phyloP scores from a whole-genome alignment of 352 stramenopile genomes.

The Blastocystis sp. region DNA sequence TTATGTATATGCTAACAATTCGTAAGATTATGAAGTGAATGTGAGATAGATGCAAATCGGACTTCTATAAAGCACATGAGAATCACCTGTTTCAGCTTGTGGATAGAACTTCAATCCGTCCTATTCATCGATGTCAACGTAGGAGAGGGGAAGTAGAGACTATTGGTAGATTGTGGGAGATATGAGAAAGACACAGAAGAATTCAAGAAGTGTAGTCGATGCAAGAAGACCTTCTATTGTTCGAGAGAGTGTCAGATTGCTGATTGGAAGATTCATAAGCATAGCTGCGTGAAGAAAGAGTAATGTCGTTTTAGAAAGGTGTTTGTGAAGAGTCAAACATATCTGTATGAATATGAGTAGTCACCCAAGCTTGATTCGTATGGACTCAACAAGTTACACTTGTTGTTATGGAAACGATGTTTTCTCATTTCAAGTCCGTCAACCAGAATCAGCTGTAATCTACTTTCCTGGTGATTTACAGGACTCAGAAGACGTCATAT shows the following conservation, averaged over 20 bases:
- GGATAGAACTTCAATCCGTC: background rate
- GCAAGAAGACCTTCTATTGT: constrained; percentile 48
- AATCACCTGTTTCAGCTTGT: constrained; percentile 4
- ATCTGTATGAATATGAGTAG: background rate
- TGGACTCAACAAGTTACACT: constrained; percentile 60
- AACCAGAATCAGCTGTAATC: constrained; percentile 20
- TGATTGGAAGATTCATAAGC: constrained; percentile 65
- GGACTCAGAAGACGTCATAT: constrained; percentile 36
- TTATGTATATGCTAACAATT: constrained; percentile 25
- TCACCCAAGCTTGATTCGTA: constrained; percentile 43
- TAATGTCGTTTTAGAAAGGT: background rate
- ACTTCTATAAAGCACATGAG: background rate
- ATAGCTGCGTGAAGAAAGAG: constrained; percentile 8
- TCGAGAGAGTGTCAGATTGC: constrained; percentile 40
- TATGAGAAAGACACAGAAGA: constrained; percentile 55
- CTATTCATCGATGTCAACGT: constrained; percentile 41
- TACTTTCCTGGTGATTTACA: constrained; percentile 62
- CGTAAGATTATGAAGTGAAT: background rate
- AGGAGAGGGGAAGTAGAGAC: background rate
- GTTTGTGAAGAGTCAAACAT: background rate
- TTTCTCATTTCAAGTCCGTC: constrained; percentile 44
- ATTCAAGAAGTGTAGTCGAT: constrained; percentile 64
- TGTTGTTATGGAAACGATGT: constrained; percentile 60
- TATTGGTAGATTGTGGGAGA: constrained; percentile 27
- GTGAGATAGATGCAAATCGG: constrained; percentile 1